Evolutionary conservation across 768 basidiomycete genomes (phyloP).

Genomic region (Gloeopeniophorella convolvens): DNA sequence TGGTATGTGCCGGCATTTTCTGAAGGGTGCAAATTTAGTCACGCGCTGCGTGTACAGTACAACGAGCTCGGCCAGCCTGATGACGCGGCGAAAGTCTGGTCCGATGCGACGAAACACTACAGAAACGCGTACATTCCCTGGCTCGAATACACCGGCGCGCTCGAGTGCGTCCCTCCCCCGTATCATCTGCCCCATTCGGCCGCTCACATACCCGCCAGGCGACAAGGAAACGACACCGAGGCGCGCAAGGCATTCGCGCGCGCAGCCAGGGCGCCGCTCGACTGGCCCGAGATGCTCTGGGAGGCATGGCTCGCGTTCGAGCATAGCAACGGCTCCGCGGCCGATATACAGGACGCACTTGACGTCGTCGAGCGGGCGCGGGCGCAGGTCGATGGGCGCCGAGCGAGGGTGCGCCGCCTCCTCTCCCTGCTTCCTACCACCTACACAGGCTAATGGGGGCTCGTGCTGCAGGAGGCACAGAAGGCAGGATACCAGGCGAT

Average conservation of each 20-base stretch:
- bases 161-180: constrained; percentile 45
- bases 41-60: constrained; percentile 23
- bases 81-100: constrained; percentile 49
- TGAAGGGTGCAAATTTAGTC: neutral
- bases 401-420: constrained; percentile 48
- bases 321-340: constrained; percentile 67
- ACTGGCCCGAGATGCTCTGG: constrained; percentile 95
- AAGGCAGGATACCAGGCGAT: constrained; percentile 46
- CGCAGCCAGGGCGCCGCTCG: constrained; percentile 64
- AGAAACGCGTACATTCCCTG: constrained; percentile 71
- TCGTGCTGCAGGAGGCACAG: constrained; percentile 49
- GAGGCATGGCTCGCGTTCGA: constrained; percentile 90
- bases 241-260: constrained; percentile 65
- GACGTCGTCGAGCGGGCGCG: constrained; percentile 62
- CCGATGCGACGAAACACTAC: constrained; percentile 56
- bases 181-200: constrained; percentile 3
- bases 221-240: constrained; percentile 47
- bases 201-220: constrained; percentile 27
- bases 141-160: constrained; percentile 65
- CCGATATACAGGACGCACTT: constrained; percentile 55
- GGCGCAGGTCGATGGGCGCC: constrained; percentile 50
- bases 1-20: constrained; percentile 45
- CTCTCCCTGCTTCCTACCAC: neutral
- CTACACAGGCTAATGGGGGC: neutral
- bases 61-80: constrained; percentile 36